Evolutionary conservation across 2,329 filamentous ascomycete genomes (phyloP), one percentile per base, ranked within the genome.

Genomic region (Alternaria solani): DNA sequence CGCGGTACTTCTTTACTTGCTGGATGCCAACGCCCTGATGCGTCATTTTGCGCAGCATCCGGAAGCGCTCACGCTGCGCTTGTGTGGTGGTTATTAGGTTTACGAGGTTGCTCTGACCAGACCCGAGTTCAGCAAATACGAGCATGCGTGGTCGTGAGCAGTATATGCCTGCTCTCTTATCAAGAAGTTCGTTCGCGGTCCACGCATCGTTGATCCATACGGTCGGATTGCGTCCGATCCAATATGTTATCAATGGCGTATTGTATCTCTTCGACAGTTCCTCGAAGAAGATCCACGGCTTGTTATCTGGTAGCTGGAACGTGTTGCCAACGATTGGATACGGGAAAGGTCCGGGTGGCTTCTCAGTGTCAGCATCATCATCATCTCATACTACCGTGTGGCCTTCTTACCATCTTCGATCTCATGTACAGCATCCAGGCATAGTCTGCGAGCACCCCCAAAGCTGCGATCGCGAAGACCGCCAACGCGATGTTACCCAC

Each of bases 201-300:
- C 55, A 86, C 64, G 46, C 81, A 79, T 83, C 75, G 57, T 81
- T 81, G 51, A 82, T 75, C 81, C 63, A 83, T 48, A 75, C 73
- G 8, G 75, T 78, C 14, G 75, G 72, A 36, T 76, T 76, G 62
- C 75, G 66, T 43, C 75, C 75, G 30, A 86, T 84, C 85, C 85
- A 87, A 65, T 85, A 82, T 0, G 85, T 87, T 48, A 87, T 83
- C 7, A 87, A 67, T 0, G 84, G 82, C 0, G 81, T 77, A 5
- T 82, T 73, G 67, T 85, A 83, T 47, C 76, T 68, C 64, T 84
- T 83, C 4, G 85, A 84, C 0, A 87, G 73, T 63, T 83, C 69
- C 55, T 87, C 84, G 63, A 87, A 86, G 71, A 84, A 85, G 25
- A 87, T 79, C 86, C 86, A 88, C 2, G 86, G 85, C 67, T 87